Evolutionary conservation across 345 rosid species (phyloP).

Genomic region (Aquilaria sinensis): DNA sequence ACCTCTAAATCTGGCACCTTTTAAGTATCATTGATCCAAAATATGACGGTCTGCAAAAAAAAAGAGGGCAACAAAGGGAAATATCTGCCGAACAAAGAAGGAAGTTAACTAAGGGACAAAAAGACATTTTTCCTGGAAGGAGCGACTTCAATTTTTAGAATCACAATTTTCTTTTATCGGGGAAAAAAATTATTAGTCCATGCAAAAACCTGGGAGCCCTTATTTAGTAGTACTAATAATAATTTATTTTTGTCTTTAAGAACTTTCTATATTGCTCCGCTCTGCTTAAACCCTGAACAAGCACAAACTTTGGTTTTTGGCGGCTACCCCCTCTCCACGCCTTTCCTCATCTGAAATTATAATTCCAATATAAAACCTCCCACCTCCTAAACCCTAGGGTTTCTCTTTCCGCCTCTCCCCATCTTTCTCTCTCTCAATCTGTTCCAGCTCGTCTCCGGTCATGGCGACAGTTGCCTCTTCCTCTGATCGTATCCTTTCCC

Average conservation of each 20-base stretch:
- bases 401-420: constrained; percentile 11
- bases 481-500: constrained; percentile 49
- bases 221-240: no score
- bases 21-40: no score
- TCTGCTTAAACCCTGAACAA: constrained; percentile 24
- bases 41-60: no score
- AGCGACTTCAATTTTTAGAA: background rate
- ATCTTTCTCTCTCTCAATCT: constrained; percentile 14
- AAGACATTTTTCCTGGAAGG: background rate
- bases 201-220: no score
- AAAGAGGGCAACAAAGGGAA: no score
- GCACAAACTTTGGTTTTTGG: constrained; percentile 27
- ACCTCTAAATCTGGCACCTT: no score
- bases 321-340: constrained; percentile 37
- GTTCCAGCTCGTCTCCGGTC: constrained; percentile 15
- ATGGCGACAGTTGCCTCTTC: constrained; percentile 44
- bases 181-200: background rate
- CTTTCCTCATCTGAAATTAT: background rate
- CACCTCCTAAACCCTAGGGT: constrained; percentile 26
- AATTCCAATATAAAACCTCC: background rate
- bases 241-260: no score
- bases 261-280: no score
- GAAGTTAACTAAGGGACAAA: background rate
- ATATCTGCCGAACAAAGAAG: background rate
- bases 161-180: background rate